Base-by-base conservation (phyloP, 177 flowering plant species). In the Vitis hybrid region DNA sequence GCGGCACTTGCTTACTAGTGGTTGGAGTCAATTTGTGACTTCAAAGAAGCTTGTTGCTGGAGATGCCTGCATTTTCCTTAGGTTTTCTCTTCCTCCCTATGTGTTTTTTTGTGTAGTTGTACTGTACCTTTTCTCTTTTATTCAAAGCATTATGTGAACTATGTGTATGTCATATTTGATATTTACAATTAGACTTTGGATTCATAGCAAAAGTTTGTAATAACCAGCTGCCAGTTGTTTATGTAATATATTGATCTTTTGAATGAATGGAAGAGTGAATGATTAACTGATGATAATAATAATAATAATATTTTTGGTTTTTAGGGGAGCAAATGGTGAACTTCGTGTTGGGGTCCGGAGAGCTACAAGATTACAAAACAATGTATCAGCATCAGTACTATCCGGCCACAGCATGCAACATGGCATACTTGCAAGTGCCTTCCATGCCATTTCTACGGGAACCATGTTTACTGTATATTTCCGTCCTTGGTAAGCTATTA, bases 1-100 rank as follows among this genome's bases (percentile, higher is more conserved):
- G 75, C 66, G 90, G 13, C 93, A 89, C 66, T 68, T 87, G 77
- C 83, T 89, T 57, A 89, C 89, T 2, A 85, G 79, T 67, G 94
- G 91, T 53, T 89, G 93, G 91, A 87, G 91, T 72, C 60, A 73
- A 33, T 87, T 89, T 78, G 83, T 86, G 6, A 62, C 78, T 29
- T 59, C 86, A 29, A 89, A 89, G 70, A 82, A 73, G 71, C 85
- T 87, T 16, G 81, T 75, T 39, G 70, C 89, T 15, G 90, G 91
- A 33, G 91, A 89, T 75, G 49, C 85, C 63, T 87, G 79, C 59
- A 83, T 87, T 70, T 87, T 84, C 68, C 53, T 87, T 3, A 85
- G 91, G 89, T 89, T 66, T 31, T 72, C 60, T 74, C 57, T 69
- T 74, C 66, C 64, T 55, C 74, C 67, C 64, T 62, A 60, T 22